Conservation (phyloP, 768 basidiomycete genomes). For the Hemileccinum impolitum region DNA sequence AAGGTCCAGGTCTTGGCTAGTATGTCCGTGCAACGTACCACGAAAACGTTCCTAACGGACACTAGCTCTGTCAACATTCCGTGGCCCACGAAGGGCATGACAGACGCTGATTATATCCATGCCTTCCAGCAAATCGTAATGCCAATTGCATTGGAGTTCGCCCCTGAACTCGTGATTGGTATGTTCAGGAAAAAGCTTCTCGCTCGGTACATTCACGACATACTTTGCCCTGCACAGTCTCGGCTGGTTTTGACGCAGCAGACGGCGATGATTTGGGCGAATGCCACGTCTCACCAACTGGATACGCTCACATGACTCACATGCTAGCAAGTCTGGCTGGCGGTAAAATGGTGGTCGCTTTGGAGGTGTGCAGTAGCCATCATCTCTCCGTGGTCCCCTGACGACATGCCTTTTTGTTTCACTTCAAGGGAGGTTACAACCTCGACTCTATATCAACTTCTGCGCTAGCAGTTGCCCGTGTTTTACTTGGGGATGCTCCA, state of each 20-base stretch:
- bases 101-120: constrained; percentile 93
- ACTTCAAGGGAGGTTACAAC: constrained; percentile 89
- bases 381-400: background rate
- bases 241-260: constrained; percentile 97
- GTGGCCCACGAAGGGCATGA: constrained; percentile 87
- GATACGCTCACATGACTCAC: constrained; percentile 98
- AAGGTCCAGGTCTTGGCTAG: constrained; percentile 82
- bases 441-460: constrained; percentile 85
- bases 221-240: constrained; percentile 53
- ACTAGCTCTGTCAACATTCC: constrained; percentile 91
- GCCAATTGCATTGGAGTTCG: constrained; percentile 96
- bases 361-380: constrained; percentile 64
- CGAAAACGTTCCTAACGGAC: constrained; percentile 7
- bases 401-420: background rate
- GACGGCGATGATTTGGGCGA: constrained; percentile 89
- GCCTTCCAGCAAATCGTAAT: constrained; percentile 95
- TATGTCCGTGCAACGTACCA: constrained; percentile 40
- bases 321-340: constrained; percentile 88
- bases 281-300: constrained; percentile 86
- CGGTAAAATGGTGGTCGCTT: constrained; percentile 86
- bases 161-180: constrained; percentile 96
- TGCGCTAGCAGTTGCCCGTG: constrained; percentile 78
- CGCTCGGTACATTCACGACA: background rate
- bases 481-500: constrained; percentile 89
- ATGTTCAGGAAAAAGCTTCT: constrained; percentile 26